Percentiles rank a stretch among this genome's conserved stretches.
Conservation (phyloP, 148 eudicot species). For the Agrostemma githago region DNA sequence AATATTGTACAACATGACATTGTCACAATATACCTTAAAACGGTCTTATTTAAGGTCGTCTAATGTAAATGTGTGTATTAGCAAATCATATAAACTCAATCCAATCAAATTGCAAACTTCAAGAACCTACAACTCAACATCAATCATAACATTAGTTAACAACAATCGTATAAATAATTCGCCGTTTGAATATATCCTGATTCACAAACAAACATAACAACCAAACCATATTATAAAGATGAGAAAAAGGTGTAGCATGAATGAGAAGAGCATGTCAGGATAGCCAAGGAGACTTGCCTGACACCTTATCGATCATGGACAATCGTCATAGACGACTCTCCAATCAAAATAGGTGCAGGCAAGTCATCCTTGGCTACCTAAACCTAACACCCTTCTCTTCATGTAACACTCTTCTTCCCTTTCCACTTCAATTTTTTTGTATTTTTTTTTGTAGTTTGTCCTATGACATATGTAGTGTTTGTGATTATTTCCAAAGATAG, state of each 20-base stretch:
- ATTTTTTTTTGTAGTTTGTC: not conserved
- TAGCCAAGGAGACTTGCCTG: constrained; percentile 32
- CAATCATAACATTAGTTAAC: no score
- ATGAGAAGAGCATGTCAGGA: constrained; percentile 22
- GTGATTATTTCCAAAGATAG: not conserved
- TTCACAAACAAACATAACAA: no score
- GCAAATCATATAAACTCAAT: no score
- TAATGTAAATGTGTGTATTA: no score
- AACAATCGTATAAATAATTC: no score
- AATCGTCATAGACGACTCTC: not conserved
- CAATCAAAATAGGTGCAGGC: constrained; percentile 17
- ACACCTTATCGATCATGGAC: not conserved
- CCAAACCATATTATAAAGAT: not conserved
- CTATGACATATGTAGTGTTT: not conserved
- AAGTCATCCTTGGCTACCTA: constrained; percentile 37
- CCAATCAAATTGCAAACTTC: no score
- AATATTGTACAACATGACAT: no score
- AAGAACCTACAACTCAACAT: not conserved
- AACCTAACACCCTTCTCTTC: constrained; percentile 24
- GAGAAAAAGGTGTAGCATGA: constrained; percentile 19
- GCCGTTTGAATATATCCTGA: no score
- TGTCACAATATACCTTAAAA: no score
- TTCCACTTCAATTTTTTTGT: no score
- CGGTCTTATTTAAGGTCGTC: no score
- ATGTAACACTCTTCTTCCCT: constrained; percentile 19